Conservation (phyloP, 257 asterid species). For the Osmanthus fragrans region DNA sequence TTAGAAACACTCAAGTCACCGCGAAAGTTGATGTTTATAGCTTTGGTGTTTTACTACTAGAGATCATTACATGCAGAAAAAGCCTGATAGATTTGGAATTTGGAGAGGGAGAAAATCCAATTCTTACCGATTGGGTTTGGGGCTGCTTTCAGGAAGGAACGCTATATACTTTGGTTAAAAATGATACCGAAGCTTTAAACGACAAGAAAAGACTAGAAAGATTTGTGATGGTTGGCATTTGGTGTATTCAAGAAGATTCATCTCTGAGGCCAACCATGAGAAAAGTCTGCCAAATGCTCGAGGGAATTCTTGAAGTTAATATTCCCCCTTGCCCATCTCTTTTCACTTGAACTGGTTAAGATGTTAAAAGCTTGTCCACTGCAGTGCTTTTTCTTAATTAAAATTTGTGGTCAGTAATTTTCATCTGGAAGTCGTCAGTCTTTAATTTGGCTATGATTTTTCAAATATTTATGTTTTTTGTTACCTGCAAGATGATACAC, state of each 20-base stretch:
- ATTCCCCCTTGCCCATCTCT: slow-evolving; percentile 43
- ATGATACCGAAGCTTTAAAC: slow-evolving; percentile 42
- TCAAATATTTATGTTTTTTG: too few relatives aligned
- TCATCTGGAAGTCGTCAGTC: not conserved
- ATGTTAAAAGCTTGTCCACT: not conserved
- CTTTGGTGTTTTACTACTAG: slow-evolving; percentile 54
- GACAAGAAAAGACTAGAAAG: slow-evolving; percentile 35
- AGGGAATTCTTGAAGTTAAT: slow-evolving; percentile 49
- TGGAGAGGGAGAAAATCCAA: slow-evolving; percentile 27
- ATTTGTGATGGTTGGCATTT: slow-evolving; percentile 55
- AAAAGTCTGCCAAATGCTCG: slow-evolving; percentile 54
- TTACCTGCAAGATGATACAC: too few relatives aligned
- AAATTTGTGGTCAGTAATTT: not conserved
- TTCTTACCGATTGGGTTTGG: slow-evolving; percentile 52
- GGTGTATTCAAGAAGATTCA: slow-evolving; percentile 71
- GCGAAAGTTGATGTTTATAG: slow-evolving; percentile 62
- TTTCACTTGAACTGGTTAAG: slow-evolving; percentile 1
- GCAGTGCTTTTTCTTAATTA: not conserved
- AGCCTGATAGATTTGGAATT: slow-evolving; percentile 24
- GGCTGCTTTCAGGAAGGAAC: slow-evolving; percentile 40
- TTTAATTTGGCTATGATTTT: not conserved
- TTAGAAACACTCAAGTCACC: slow-evolving; percentile 40
- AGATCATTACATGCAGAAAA: slow-evolving; percentile 46
- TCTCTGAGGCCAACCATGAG: slow-evolving; percentile 59
- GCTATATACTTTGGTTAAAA: slow-evolving; percentile 32